Base-by-base conservation (phyloP, 768 basidiomycete genomes). In the Suillus cothurnatus region DNA sequence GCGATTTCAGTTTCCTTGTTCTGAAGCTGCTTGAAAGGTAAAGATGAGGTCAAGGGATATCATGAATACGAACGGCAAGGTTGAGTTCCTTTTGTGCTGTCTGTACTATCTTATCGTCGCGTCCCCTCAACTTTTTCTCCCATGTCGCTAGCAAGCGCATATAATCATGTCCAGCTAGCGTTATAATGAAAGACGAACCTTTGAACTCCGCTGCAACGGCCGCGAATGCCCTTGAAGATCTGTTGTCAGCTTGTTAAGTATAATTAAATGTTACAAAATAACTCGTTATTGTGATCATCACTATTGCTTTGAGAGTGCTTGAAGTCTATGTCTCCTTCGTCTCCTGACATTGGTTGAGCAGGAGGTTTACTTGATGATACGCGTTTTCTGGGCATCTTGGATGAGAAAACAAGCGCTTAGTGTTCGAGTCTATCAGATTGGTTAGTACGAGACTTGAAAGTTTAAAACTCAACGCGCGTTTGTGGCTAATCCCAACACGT, bases 141-240 rank as follows among this genome's bases (percentile, higher is more conserved):
- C 76, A 78, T 9, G 76, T 69, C 47, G 74, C 75, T 77, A n/a
- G 31, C 11, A 63, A 21, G 53, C 23, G 39, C 36, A 63, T 63
- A 63, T 28, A n/a, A 17, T 63, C 28, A 36, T 9, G 7, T 6
- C 11, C 14, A 34, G 21, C 11, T 4, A 32, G 15, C 7, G 17
- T 12, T n/a, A 11, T 31, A 9, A 53, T 15, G 1, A 2, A 9
- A 1, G 0, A 36, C 12, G 62, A 6, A 77, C 75, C 68, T 62
- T 76, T 76, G 67, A 76, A 76, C 41, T 76, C 75, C 21, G 73
- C 70, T 12, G 75, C 75, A 8, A 76, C 71, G 38, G 59, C 74
- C 6, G 76, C 73, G 15, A 74, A 77, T n/a, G 64, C 32, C 49
- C 76, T 76, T 47, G 11, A 19, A 36, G 21, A 28, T 39, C 6